A percentile compares a stretch with the other conserved stretches of the same genome.
These are phyloP conservation scores for Tanozyma kutaoensis DNA, from an alignment of 805 yeast species.

Conservation along the genomic window DNA sequence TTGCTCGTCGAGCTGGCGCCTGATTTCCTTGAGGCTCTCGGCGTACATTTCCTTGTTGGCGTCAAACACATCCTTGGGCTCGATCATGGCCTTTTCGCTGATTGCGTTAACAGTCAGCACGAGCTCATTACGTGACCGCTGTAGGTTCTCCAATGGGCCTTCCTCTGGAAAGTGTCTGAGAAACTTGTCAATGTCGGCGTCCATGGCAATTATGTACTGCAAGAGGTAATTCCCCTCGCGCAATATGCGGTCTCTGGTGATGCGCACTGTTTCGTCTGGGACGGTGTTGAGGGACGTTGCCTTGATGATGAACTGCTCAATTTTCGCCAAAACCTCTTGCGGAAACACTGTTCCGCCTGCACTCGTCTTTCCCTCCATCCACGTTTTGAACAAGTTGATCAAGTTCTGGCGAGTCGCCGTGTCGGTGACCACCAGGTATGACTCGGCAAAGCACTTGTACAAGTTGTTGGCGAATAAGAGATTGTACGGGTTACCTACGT, in stretches of 20 bases:
- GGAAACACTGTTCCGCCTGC: slow-evolving; percentile 24
- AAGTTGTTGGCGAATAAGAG: slow-evolving; percentile 20
- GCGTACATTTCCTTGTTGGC: slow-evolving; percentile 11
- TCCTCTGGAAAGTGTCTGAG: slow-evolving; percentile 1
- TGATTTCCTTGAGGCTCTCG: slow-evolving; percentile 8
- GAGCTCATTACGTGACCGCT: slow-evolving; percentile 13
- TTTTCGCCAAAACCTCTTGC: slow-evolving; percentile 11
- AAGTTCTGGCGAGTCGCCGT: slow-evolving; percentile 23
- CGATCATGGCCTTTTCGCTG: slow-evolving; percentile 15
- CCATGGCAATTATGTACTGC: slow-evolving; percentile 13
- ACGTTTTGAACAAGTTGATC: slow-evolving; percentile 27
- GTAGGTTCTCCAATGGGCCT: slow-evolving; percentile 4
- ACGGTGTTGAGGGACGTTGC: slow-evolving; percentile 17
- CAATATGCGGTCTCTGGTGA: slow-evolving; percentile 1
- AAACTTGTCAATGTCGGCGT: slow-evolving; percentile 11
- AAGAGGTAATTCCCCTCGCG: slow-evolving; percentile 17
- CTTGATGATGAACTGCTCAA: slow-evolving; percentile 24
- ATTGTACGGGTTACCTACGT: slow-evolving; percentile 30
- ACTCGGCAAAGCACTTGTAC: slow-evolving; percentile 22
- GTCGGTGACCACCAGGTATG: slow-evolving; percentile 25
- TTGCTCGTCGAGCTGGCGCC: slow-evolving; percentile 16
- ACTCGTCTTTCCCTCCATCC: slow-evolving; percentile 21
- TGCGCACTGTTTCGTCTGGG: slow-evolving; percentile 2
- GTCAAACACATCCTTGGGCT: slow-evolving; percentile 12
- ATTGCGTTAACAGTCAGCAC: slow-evolving; percentile 18